Conservation (phyloP, 2,329 filamentous ascomycete genomes). For the Falciphora oryzae region DNA sequence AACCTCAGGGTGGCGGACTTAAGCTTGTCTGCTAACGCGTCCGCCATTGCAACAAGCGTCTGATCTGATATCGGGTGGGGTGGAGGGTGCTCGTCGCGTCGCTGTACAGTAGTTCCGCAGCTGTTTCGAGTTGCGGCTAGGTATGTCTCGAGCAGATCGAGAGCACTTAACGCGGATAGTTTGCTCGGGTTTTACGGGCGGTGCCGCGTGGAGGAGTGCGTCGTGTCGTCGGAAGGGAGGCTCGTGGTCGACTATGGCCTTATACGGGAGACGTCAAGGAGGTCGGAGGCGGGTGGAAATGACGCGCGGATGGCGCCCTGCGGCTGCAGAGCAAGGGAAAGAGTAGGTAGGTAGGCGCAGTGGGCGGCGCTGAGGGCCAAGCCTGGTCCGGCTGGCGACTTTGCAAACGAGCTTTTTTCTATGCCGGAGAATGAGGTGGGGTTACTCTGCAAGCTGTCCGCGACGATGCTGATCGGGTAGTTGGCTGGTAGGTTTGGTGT, state of each 20-base stretch:
- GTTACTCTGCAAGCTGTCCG: background rate
- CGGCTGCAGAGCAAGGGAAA: background rate
- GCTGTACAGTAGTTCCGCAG: background rate
- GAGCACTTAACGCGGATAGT: too few species aligned
- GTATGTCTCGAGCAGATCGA: background rate
- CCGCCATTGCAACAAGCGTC: slow-evolving; percentile 32
- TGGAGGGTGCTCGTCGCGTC: background rate
- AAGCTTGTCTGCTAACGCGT: slow-evolving; percentile 47
- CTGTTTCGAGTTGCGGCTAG: background rate
- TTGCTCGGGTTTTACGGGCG: background rate
- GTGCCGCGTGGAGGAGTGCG: background rate
- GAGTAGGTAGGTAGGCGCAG: background rate
- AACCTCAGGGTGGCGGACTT: slow-evolving; percentile 41
- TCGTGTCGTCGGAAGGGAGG: background rate
- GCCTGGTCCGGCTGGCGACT: background rate
- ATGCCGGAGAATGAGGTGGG: background rate
- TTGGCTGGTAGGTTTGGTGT: background rate
- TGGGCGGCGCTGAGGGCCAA: background rate
- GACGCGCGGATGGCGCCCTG: background rate
- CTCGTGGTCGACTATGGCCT: background rate
- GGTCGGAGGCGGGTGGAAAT: background rate
- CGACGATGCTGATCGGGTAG: background rate
- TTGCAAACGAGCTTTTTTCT: background rate
- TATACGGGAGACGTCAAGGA: background rate
- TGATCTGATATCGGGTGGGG: background rate